Conservation (phyloP, 257 asterid species). For the Echium plantagineum region DNA sequence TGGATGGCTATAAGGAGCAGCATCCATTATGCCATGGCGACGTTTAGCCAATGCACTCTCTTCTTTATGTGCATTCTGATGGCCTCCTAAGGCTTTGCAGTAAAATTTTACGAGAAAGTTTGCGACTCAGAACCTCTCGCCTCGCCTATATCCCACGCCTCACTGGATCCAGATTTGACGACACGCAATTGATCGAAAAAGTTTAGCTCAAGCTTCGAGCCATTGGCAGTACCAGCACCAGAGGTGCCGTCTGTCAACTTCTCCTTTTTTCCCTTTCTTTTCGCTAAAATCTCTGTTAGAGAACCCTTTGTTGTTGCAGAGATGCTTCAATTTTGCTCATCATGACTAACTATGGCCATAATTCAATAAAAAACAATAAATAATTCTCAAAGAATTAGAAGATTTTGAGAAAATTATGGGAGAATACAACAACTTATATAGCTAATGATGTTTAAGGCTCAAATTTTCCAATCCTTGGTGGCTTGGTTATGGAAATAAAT, state of each 20-base stretch:
- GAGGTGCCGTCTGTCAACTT: conserved; percentile 11
- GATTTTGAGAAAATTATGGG: no score
- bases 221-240: conserved; percentile 5
- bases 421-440: no score
- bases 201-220: conserved; percentile 29
- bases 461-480: no score
- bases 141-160: conserved; percentile 11
- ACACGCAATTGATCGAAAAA: conserved; percentile 19
- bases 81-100: conserved; percentile 67
- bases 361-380: no score
- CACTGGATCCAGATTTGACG: conserved; percentile 2
- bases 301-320: conserved; percentile 33
- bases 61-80: conserved; percentile 69
- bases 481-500: no score
- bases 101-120: conserved; percentile 41
- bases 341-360: no score
- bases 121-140: conserved; percentile 32
- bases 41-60: conserved; percentile 48
- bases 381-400: no score
- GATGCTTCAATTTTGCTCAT: conserved; percentile 24
- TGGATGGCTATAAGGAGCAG: conserved; percentile 22
- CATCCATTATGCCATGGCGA: conserved; percentile 29
- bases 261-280: conserved; percentile 11
- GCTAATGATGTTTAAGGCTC: no score
- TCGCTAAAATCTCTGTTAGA: not conserved